phyloP scores from a whole-genome alignment of 176 grass and related monocot species.

The Lolium rigidum region DNA sequence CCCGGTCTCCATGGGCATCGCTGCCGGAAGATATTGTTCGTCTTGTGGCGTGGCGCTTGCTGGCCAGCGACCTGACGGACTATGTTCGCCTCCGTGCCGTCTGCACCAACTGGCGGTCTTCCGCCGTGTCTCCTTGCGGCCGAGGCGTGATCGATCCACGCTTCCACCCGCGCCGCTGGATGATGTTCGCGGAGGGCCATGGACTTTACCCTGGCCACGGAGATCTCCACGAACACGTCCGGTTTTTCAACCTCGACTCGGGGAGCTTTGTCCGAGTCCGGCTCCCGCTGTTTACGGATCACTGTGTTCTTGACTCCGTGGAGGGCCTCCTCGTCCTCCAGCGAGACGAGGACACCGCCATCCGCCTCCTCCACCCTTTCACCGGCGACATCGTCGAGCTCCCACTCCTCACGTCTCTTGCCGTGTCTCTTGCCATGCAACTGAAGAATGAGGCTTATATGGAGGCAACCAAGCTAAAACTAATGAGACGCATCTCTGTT shows the following conservation, averaged over 20 bases:
- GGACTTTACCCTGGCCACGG: background rate
- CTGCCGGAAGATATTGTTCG: background rate
- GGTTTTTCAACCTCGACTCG: background rate
- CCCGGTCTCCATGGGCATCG: background rate
- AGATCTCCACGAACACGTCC: background rate
- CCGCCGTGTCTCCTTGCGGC: background rate
- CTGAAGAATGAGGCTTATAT: background rate
- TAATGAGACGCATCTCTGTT: background rate
- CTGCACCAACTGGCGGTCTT: background rate
- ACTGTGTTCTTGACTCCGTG: background rate
- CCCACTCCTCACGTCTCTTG: background rate
- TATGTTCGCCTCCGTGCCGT: no score
- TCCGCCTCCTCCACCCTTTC: constrained; percentile 2
- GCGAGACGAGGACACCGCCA: background rate
- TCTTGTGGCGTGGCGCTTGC: background rate
- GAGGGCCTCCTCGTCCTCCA: constrained; percentile 1
- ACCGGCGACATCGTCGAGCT: background rate
- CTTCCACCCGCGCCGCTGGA: background rate
- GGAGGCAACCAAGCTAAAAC: background rate
- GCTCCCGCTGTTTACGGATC: background rate
- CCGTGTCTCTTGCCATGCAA: no score
- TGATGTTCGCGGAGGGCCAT: background rate
- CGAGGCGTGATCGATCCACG: background rate
- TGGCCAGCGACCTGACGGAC: background rate
- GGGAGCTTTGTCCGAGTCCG: background rate